A percentile compares a stretch with the other conserved stretches of the same genome.
phyloP scores from a whole-genome alignment of 1,139 yeast genomes.

The Pichia sp. region DNA sequence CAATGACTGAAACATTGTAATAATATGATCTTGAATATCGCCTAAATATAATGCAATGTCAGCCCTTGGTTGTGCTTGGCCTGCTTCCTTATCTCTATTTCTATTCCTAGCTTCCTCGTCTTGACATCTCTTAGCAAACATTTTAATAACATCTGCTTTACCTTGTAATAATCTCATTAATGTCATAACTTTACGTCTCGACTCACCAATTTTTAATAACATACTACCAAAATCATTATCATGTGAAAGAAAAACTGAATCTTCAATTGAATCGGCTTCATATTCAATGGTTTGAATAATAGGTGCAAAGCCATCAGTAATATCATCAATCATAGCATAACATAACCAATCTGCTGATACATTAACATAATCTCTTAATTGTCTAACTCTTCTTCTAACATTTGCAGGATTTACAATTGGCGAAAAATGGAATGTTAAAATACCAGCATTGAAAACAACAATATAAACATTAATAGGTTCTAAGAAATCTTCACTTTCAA shows the following conservation, averaged over 20 bases:
- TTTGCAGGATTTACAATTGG: constrained; percentile 79
- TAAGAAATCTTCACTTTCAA: constrained; percentile 70
- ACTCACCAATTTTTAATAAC: constrained; percentile 79
- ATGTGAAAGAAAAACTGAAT: constrained; percentile 61
- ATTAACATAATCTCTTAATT: constrained; percentile 77
- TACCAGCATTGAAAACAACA: constrained; percentile 80
- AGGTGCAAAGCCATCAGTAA: constrained; percentile 91
- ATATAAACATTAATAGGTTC: constrained; percentile 86
- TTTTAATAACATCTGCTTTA: constrained; percentile 93
- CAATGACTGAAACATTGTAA: constrained; percentile 90
- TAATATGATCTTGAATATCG: constrained; percentile 95
- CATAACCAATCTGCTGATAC: constrained; percentile 92
- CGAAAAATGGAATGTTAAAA: constrained; percentile 77
- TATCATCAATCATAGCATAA: constrained; percentile 89
- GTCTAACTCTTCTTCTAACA: constrained; percentile 88
- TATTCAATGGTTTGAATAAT: constrained; percentile 79
- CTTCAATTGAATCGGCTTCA: constrained; percentile 91
- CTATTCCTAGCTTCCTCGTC: constrained; percentile 41
- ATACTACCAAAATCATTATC: constrained; percentile 62
- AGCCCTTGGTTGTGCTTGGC: constrained; percentile 60
- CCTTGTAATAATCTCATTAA: constrained; percentile 84
- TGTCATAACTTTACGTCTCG: constrained; percentile 87
- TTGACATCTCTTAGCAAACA: constrained; percentile 95
- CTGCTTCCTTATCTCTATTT: background rate
- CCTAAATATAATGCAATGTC: constrained; percentile 86